Evolutionary conservation across 768 basidiomycete genomes (phyloP), one percentile per base, ranked within the genome.

Genomic region (Russula olivacea): DNA sequence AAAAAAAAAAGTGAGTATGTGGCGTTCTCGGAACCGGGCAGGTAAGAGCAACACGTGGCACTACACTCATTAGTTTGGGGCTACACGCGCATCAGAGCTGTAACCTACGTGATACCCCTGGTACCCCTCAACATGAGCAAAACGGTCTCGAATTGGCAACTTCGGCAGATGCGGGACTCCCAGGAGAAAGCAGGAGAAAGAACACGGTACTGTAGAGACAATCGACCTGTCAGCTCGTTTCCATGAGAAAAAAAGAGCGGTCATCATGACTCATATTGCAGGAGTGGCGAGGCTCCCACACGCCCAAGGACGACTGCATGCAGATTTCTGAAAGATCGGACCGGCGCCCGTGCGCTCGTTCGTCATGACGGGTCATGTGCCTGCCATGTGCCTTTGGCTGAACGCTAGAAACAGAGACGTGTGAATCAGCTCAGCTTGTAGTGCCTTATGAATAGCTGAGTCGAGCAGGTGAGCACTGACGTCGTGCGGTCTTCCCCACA

Each of bases 21-120:
- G 63, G 63, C 63, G 63, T 30, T 30, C 36, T 60, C 63, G 63
- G 63, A 60, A 47, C 54, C 19, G 28, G n/a, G 38, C 63, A 45
- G 38, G 43, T 52, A 49, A 52, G 21, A 47, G 58, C 32, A 55
- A 36, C 40, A 34, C 54, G 52, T 60, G 53, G 47, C 32, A 14
- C 32, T 30, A 50, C 43, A 53, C 45, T 45, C 43, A 53, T 47
- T 34, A 10, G 36, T 57, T 45, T 21, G 2, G 36, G 32, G 21
- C 5, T 58, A 60, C 63, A 55, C 58, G 59, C 63, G 47, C 41
- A 64, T 64, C 63, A 64, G 52, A 49, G 50, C 63, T 12, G 54
- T 43, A 51, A 43, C 38, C 38, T 60, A 55, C 48, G 40, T 56
- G 48, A 45, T 58, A 43, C 58, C 43, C 45, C 17, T n/a, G n/a